Evolutionary conservation across 2,329 filamentous ascomycete genomes (phyloP).

Genomic region (Rhinocladiella similis): DNA sequence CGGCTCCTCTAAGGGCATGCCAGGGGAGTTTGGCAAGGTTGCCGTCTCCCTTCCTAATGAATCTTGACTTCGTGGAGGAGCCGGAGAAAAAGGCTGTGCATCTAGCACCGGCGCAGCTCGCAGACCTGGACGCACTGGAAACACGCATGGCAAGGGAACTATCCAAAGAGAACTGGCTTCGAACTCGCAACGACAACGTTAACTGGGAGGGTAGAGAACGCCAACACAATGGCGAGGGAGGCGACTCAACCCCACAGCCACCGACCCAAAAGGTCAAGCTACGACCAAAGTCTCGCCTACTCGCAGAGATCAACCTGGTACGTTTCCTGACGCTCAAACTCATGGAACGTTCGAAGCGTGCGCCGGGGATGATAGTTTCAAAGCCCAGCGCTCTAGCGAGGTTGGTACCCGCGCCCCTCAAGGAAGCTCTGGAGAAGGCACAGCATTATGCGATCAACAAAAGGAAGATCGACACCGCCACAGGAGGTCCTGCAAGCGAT

Average conservation of each 20-base stretch:
- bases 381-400: background rate
- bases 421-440: conserved; percentile 4
- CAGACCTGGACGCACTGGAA: conserved; percentile 23
- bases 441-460: conserved; percentile 20
- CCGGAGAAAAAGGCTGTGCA: conserved; percentile 19
- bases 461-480: conserved; percentile 3
- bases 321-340: conserved; percentile 5
- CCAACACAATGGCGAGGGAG: background rate
- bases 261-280: background rate
- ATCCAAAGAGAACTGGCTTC: conserved; percentile 4
- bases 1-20: conserved; percentile 21
- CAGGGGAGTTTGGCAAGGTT: conserved; percentile 22
- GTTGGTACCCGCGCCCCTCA: conserved; percentile 6
- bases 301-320: conserved; percentile 15
- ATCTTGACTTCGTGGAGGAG: conserved; percentile 18
- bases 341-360: conserved; percentile 1
- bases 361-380: background rate
- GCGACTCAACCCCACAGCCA: background rate
- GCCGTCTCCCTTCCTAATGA: conserved; percentile 18
- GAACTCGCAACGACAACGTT: background rate
- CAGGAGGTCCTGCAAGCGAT: background rate
- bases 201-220: background rate
- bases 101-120: conserved; percentile 21
- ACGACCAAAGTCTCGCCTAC: conserved; percentile 7
- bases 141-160: conserved; percentile 6